phyloP scores from a whole-genome alignment of 768 basidiomycete genomes.

The Trametes coccinea region DNA sequence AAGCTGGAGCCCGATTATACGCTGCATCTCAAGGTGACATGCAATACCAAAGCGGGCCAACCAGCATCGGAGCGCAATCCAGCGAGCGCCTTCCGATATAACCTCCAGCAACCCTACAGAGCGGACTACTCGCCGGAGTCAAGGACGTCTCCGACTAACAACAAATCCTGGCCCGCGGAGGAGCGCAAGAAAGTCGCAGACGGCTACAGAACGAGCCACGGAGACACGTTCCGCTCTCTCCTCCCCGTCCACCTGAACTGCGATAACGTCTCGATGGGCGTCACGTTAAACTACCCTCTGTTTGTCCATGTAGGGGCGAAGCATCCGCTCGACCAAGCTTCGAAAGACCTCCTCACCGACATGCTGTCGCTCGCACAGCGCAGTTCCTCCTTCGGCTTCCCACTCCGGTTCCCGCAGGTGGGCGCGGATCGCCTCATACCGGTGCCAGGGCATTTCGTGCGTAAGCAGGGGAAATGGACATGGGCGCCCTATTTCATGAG shows the following conservation, averaged over 20 bases:
- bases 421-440: not conserved
- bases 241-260: not conserved
- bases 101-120: not conserved
- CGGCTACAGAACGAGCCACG: not conserved
- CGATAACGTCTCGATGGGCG: not conserved
- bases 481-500: constrained; percentile 1
- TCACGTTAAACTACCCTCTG: not conserved
- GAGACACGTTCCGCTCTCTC: not conserved
- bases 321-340: not conserved
- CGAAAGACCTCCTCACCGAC: not conserved
- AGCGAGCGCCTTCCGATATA: not conserved
- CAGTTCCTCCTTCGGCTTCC: not conserved
- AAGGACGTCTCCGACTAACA: not conserved
- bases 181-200: not conserved
- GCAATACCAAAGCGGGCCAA: not conserved
- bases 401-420: not conserved
- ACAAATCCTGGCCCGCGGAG: not conserved
- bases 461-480: not conserved
- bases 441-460: not conserved
- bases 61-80: not conserved
- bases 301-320: not conserved
- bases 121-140: not conserved
- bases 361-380: not conserved
- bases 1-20: not conserved
- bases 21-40: not conserved